A percentile compares a stretch with the other conserved stretches of the same genome.
Conservation (phyloP, 1,284 basidiomycete species). For the Porogramme epimiltina region DNA sequence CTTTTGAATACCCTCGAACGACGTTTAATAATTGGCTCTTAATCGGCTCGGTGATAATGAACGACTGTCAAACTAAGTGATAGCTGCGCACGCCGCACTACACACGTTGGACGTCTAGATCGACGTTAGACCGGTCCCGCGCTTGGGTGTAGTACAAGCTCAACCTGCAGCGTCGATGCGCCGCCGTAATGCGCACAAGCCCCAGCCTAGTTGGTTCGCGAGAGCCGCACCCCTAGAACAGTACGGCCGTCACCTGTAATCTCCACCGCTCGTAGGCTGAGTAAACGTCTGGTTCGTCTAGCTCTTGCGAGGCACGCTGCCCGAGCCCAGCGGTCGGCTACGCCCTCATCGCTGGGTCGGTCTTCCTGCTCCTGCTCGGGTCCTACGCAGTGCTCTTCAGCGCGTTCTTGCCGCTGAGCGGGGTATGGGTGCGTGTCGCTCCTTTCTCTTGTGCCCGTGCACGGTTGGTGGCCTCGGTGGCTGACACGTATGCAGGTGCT, state of each 20-base stretch:
- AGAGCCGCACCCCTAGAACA: slow-evolving; percentile 9
- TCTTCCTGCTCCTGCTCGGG: slow-evolving; percentile 56
- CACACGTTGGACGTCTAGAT: no score
- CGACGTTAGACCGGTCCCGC: no score
- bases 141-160: no score
- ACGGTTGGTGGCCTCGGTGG: not conserved
- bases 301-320: slow-evolving; percentile 3
- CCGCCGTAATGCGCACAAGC: slow-evolving; percentile 16
- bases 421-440: slow-evolving; percentile 45
- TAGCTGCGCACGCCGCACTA: no score
- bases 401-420: slow-evolving; percentile 57
- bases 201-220: slow-evolving; percentile 20
- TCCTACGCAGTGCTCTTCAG: slow-evolving; percentile 68
- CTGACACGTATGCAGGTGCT: slow-evolving; percentile 47
- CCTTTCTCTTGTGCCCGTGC: not conserved
- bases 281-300: no score
- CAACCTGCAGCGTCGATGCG: slow-evolving; percentile 13
- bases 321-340: slow-evolving; percentile 43
- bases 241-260: slow-evolving; percentile 3
- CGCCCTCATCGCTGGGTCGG: slow-evolving; percentile 47
- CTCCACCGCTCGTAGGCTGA: not conserved
- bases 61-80: no score
- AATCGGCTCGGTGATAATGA: no score
- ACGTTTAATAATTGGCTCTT: no score
- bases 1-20: no score